Conservation (phyloP, 768 basidiomycete species). For the Hericium erinaceus region DNA sequence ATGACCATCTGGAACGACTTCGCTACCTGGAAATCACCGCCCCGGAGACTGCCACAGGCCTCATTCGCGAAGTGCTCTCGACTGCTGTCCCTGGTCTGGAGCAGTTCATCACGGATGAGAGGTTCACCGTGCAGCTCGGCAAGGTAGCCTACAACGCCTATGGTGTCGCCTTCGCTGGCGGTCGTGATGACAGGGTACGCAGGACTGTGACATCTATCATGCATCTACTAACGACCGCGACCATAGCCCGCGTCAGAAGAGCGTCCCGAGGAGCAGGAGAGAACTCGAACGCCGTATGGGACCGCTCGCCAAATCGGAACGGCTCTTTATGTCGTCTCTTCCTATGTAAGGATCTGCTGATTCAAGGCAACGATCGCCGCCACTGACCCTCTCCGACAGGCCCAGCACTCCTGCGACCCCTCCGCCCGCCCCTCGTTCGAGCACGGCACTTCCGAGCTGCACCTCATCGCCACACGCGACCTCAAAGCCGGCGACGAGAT, state of each 20-base stretch:
- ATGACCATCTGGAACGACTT: constrained; percentile 71
- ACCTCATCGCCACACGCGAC: constrained; percentile 55
- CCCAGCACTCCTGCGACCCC: constrained; percentile 69
- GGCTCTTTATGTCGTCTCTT: constrained; percentile 68
- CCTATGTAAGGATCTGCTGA: constrained; percentile 40
- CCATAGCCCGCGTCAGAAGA: constrained; percentile 39
- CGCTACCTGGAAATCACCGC: constrained; percentile 52
- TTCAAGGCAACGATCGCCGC: neutral
- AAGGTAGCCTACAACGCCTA: constrained; percentile 73
- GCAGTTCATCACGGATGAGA: constrained; percentile 56
- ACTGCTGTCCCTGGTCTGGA: constrained; percentile 65
- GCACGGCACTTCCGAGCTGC: constrained; percentile 57
- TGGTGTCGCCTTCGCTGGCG: constrained; percentile 59
- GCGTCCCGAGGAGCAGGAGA: constrained; percentile 64
- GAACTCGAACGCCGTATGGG: constrained; percentile 69
- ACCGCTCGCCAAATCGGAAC: constrained; percentile 68
- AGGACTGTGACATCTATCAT: neutral
- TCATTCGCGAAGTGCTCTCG: constrained; percentile 47
- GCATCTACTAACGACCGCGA: neutral
- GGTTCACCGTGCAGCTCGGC: constrained; percentile 50
- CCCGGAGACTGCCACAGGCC: constrained; percentile 36
- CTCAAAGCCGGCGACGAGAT: constrained; percentile 72
- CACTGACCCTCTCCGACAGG: constrained; percentile 21
- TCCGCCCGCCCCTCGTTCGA: constrained; percentile 56
- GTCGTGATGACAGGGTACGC: constrained; percentile 62